Percentiles rank a stretch among this genome's conserved stretches.
phyloP scores from a whole-genome alignment of 371 early-diverging fungal genomes.

The Apophysomyces trapeziformis region DNA sequence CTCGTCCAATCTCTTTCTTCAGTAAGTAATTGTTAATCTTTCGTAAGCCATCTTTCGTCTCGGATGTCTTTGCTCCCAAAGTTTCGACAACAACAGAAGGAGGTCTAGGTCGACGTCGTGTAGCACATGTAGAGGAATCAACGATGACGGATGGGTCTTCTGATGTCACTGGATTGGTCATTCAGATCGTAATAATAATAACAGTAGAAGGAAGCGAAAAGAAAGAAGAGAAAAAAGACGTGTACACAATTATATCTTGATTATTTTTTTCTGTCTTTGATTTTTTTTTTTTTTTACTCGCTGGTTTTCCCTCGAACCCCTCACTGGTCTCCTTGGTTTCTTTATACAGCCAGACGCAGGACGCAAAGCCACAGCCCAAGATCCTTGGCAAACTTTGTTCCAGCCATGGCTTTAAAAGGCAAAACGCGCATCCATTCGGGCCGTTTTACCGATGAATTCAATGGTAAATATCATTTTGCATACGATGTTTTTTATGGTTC shows the following conservation, averaged over 20 bases:
- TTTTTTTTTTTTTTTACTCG: neutral
- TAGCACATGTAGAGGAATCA: constrained; percentile 4
- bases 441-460: neutral
- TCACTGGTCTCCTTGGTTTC: neutral
- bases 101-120: constrained; percentile 26
- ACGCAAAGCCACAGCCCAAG: constrained; percentile 5
- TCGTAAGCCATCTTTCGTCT: constrained; percentile 68
- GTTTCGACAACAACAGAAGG: constrained; percentile 66
- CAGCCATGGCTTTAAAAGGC: constrained; percentile 9
- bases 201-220: neutral
- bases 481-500: neutral
- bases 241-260: too few relatives aligned
- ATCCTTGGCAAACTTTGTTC: constrained; percentile 9
- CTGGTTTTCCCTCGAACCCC: neutral
- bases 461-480: neutral
- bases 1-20: constrained; percentile 78
- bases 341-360: constrained; percentile 2
- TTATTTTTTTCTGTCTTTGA: neutral
- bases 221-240: too few relatives aligned
- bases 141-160: neutral
- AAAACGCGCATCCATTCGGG: neutral
- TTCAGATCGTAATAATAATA: neutral
- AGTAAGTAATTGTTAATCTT: constrained; percentile 85
- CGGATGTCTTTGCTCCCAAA: constrained; percentile 69
- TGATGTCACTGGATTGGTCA: constrained; percentile 10